Percentiles rank a stretch among this genome's conserved stretches.
Evolutionary conservation across 1,284 basidiomycete genomes (phyloP).

Genomic region (Malassezia yamatoensis): DNA sequence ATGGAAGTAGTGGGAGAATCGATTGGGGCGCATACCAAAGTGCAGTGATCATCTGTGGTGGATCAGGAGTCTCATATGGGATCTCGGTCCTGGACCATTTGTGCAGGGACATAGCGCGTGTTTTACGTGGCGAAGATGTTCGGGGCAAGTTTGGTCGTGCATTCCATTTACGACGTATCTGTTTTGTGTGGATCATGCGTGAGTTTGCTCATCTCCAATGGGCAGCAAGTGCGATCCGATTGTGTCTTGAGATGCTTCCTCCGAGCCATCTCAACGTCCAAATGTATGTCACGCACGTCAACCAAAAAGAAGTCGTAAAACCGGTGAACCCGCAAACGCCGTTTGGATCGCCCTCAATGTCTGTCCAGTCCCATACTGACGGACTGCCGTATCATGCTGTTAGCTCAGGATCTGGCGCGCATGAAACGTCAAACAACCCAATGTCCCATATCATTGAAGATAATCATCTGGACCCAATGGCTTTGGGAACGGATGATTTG

Average conservation of each 20-base stretch:
- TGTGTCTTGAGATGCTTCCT: constrained; percentile 60
- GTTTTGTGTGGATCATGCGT: constrained; percentile 73
- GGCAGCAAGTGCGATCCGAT: constrained; percentile 62
- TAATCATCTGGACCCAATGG: constrained; percentile 50
- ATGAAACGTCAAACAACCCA: neutral
- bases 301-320: constrained; percentile 15
- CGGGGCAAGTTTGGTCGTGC: constrained; percentile 43
- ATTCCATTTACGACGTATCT: constrained; percentile 57
- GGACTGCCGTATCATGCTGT: too few relatives aligned
- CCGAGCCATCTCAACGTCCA: constrained; percentile 60
- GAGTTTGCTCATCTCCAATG: constrained; percentile 74
- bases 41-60: constrained; percentile 64
- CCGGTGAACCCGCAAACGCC: neutral
- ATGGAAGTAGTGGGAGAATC: constrained; percentile 62
- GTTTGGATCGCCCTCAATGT: neutral
- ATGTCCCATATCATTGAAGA: constrained; percentile 7
- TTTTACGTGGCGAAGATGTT: constrained; percentile 50
- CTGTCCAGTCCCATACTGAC: neutral
- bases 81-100: constrained; percentile 63
- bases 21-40: constrained; percentile 58
- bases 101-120: constrained; percentile 52
- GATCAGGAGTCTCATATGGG: constrained; percentile 69
- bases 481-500: constrained; percentile 58
- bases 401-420: neutral
- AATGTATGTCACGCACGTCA: constrained; percentile 58